A percentile compares a stretch with the other conserved stretches of the same genome.
Conservation (phyloP, 2,329 filamentous ascomycete genomes). For the Cladorrhinum sp. region DNA sequence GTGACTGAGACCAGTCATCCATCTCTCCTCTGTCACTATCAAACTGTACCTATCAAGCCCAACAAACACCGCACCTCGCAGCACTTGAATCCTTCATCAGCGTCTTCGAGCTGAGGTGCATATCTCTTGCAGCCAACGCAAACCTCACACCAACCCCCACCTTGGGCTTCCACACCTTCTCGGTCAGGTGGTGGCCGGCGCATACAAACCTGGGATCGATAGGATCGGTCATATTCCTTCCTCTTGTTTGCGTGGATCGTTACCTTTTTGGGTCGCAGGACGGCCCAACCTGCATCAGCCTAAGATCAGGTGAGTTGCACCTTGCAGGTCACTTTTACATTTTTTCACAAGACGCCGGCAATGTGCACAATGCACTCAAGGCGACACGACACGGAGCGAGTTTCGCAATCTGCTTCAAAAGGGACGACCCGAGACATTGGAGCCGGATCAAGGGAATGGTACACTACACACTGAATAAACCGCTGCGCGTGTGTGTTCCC, state of each 20-base stretch:
- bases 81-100: too few species aligned
- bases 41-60: too few species aligned
- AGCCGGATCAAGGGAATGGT: not conserved
- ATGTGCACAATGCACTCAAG: not conserved
- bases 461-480: not conserved
- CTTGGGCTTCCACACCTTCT: not conserved
- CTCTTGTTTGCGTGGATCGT: not conserved
- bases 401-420: not conserved
- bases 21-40: not conserved
- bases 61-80: too few species aligned
- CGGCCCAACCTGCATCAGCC: constrained; percentile 5
- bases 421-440: constrained; percentile 10
- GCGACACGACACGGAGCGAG: not conserved
- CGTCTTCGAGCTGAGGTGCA: not conserved
- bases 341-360: too few species aligned
- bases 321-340: constrained; percentile 1
- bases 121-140: not conserved
- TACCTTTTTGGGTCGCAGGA: constrained; percentile 1
- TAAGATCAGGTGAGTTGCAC: constrained; percentile 1
- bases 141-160: not conserved
- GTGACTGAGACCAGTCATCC: too few species aligned
- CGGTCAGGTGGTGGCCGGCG: not conserved
- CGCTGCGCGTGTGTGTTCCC: too few species aligned
- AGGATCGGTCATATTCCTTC: not conserved
- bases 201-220: not conserved